A percentile compares a stretch with the other conserved stretches of the same genome.
phyloP scores from a whole-genome alignment of 73 alveolate genomes.

The Paraurostyla sp. region DNA sequence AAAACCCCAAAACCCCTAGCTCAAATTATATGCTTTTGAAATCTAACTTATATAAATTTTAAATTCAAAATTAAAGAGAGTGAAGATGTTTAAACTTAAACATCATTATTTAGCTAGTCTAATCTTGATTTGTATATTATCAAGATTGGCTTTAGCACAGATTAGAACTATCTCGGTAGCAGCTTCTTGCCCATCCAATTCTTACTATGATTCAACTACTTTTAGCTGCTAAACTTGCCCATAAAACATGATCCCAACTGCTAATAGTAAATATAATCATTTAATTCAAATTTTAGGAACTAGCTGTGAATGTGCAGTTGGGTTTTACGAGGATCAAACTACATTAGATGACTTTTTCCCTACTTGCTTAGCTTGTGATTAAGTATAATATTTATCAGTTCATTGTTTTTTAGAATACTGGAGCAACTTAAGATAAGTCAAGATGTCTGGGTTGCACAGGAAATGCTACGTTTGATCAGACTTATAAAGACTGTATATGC shows the following conservation, averaged over 20 bases:
- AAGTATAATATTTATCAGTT: not conserved
- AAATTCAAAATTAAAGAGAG: not conserved
- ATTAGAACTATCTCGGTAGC: not conserved
- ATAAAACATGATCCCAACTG: not conserved
- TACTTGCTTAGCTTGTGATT: constrained; percentile 22
- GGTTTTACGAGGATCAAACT: not conserved
- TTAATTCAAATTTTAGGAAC: not conserved
- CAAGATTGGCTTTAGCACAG: not conserved
- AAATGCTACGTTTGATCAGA: not conserved
- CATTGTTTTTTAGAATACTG: not conserved
- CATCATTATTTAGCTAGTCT: not conserved
- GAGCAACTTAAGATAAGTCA: not conserved
- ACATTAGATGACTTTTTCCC: constrained; percentile 28
- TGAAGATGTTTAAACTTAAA: not conserved
- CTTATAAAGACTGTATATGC: constrained; percentile 48
- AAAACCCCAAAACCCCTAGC: constrained; percentile 55
- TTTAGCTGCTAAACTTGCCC: constrained; percentile 2
- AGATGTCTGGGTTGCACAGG: constrained; percentile 2
- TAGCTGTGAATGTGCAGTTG: constrained; percentile 42
- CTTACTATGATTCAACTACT: constrained; percentile 10
- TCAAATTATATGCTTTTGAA: not conserved
- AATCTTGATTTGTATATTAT: not conserved
- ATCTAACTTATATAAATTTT: not conserved
- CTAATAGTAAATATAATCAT: not conserved
- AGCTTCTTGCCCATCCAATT: not conserved